Evolutionary conservation across 2,329 filamentous ascomycete species (phyloP).

Genomic region (Penicillium sp.): DNA sequence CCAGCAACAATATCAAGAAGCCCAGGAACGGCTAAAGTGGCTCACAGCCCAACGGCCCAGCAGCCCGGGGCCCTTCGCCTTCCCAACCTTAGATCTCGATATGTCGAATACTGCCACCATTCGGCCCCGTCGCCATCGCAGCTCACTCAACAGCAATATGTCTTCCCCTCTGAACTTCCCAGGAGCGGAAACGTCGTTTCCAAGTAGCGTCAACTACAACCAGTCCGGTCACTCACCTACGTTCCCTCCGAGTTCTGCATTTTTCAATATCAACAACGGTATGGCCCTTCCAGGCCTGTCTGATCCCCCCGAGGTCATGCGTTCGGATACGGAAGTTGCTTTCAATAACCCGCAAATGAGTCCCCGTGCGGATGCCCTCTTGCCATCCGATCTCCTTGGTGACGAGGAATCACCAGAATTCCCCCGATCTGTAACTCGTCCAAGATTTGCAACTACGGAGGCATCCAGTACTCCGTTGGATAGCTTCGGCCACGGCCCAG

Average conservation of each 20-base stretch:
- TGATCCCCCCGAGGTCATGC: constrained; percentile 32
- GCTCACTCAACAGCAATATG: constrained; percentile 41
- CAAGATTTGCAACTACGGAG: constrained; percentile 27
- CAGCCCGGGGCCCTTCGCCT: constrained; percentile 34
- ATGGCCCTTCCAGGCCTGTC: constrained; percentile 47
- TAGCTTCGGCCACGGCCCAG: constrained; percentile 30
- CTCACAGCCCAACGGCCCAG: constrained; percentile 33
- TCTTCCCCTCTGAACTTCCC: constrained; percentile 40
- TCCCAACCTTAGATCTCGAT: constrained; percentile 38
- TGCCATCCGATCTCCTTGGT: constrained; percentile 54
- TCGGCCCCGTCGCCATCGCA: constrained; percentile 40
- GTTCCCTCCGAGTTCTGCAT: constrained; percentile 44
- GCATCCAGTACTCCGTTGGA: constrained; percentile 26
- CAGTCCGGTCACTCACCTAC: constrained; percentile 45
- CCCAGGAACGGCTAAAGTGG: constrained; percentile 40
- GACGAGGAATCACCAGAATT: constrained; percentile 43
- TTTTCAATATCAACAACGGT: constrained; percentile 56
- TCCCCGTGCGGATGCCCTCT: constrained; percentile 52
- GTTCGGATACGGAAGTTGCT: constrained; percentile 48
- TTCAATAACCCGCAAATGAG: constrained; percentile 56
- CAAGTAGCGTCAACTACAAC: constrained; percentile 40
- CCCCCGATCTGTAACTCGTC: constrained; percentile 22
- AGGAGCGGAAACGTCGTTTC: constrained; percentile 34
- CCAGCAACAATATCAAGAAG: constrained; percentile 40
- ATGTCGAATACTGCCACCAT: constrained; percentile 34